Conservation (phyloP, 148 eudicot genomes). For the Fagopyrum tataricum region DNA sequence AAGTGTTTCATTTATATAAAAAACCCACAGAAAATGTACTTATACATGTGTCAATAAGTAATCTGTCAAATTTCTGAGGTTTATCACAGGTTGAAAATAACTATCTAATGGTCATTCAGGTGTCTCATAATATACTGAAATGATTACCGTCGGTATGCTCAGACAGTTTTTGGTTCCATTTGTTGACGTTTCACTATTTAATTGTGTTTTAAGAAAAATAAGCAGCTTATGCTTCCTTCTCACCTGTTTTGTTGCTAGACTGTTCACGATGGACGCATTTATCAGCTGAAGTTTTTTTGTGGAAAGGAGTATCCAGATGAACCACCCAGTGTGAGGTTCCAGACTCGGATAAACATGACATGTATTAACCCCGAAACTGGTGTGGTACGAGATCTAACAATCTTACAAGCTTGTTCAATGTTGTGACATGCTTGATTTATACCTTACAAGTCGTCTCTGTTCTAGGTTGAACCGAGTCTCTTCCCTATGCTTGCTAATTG, state of each 20-base stretch:
- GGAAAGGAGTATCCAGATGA: conserved; percentile 55
- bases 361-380: conserved; percentile 52
- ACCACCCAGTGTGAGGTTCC: conserved; percentile 54
- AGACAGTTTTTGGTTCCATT: background rate
- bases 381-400: conserved; percentile 27
- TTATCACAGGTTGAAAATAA: background rate
- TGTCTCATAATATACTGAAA: background rate
- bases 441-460: background rate
- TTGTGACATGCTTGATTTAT: background rate
- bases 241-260: conserved; percentile 22
- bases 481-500: conserved; percentile 10
- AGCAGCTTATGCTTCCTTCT: background rate
- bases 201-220: background rate
- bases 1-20: background rate
- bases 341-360: conserved; percentile 26
- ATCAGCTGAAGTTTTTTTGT: conserved; percentile 52
- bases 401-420: background rate
- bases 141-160: background rate
- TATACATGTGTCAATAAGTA: background rate
- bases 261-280: conserved; percentile 47
- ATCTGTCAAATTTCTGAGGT: background rate
- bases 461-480: background rate
- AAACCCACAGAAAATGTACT: background rate
- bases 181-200: background rate
- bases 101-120: background rate